phyloP scores from a whole-genome alignment of 495 filamentous ascomycete genomes.

The Aspergillus biplanus region DNA sequence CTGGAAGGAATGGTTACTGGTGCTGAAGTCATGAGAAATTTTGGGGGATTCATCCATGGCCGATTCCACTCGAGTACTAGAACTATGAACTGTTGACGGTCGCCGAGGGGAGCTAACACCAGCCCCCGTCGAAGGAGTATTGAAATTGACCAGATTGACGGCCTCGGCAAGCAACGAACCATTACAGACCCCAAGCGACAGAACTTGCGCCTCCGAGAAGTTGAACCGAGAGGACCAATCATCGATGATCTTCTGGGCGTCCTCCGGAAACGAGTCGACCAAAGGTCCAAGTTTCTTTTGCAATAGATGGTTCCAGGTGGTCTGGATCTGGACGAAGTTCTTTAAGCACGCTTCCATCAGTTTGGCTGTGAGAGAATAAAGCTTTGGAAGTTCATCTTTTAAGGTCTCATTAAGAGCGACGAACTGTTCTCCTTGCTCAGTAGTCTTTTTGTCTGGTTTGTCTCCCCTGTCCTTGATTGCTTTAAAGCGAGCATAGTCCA shows the following conservation, averaged over 20 bases:
- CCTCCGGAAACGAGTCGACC: slow-evolving; percentile 69
- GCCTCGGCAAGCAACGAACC: slow-evolving; percentile 57
- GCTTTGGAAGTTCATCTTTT: slow-evolving; percentile 87
- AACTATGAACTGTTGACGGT: slow-evolving; percentile 49
- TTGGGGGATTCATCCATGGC: slow-evolving; percentile 68
- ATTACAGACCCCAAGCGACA: slow-evolving; percentile 61
- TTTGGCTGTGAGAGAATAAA: slow-evolving; percentile 77
- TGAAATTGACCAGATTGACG: slow-evolving; percentile 55
- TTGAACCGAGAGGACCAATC: slow-evolving; percentile 76
- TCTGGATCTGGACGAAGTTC: slow-evolving; percentile 81
- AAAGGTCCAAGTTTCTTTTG: slow-evolving; percentile 77
- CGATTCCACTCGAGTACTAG: slow-evolving; percentile 59
- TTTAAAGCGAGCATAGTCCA: slow-evolving; percentile 86
- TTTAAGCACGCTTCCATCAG: slow-evolving; percentile 77
- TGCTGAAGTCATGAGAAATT: slow-evolving; percentile 53
- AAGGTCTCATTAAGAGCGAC: slow-evolving; percentile 86
- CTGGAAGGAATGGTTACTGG: slow-evolving; percentile 39
- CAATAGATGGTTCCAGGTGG: slow-evolving; percentile 77
- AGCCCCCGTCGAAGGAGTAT: slow-evolving; percentile 51
- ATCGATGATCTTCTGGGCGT: slow-evolving; percentile 65
- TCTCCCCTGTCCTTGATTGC: slow-evolving; percentile 76
- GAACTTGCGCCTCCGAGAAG: slow-evolving; percentile 52
- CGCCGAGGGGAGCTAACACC: slow-evolving; percentile 45
- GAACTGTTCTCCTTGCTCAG: slow-evolving; percentile 83
- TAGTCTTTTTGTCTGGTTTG: slow-evolving; percentile 78